These are phyloP conservation scores for Fraxinus albicans DNA, from an alignment of 305 asterid genomes.

Conservation along the genomic window DNA sequence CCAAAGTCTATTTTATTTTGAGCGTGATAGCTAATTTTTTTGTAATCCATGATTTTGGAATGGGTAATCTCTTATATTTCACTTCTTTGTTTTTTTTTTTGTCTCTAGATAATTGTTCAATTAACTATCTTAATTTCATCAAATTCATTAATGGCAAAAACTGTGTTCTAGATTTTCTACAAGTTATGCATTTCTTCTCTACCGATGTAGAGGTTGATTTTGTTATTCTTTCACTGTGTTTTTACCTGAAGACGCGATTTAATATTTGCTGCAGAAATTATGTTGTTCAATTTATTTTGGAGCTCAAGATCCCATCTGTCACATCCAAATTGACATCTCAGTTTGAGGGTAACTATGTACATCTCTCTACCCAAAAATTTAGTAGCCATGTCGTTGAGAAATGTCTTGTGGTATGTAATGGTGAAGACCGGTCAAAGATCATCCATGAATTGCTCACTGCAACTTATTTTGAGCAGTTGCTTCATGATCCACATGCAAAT, in stretches of 20 bases:
- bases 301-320: slow-evolving; percentile 62
- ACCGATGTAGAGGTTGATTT: background rate
- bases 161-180: background rate
- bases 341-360: slow-evolving; percentile 69
- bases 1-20: background rate
- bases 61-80: background rate
- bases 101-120: background rate
- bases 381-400: slow-evolving; percentile 94
- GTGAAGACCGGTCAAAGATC: slow-evolving; percentile 57
- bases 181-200: background rate
- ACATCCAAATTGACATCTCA: slow-evolving; percentile 51
- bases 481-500: slow-evolving; percentile 93
- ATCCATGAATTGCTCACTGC: slow-evolving; percentile 68
- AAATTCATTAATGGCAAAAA: background rate
- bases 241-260: background rate
- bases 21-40: background rate
- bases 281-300: slow-evolving; percentile 83
- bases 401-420: slow-evolving; percentile 55
- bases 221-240: background rate
- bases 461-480: slow-evolving; percentile 73
- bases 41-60: background rate
- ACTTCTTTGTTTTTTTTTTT: background rate
- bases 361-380: slow-evolving; percentile 75
- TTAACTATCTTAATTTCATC: background rate
- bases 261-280: slow-evolving; percentile 60